Evolutionary conservation across 2,329 filamentous ascomycete genomes (phyloP).

Genomic region (Nectriaceae sp.): DNA sequence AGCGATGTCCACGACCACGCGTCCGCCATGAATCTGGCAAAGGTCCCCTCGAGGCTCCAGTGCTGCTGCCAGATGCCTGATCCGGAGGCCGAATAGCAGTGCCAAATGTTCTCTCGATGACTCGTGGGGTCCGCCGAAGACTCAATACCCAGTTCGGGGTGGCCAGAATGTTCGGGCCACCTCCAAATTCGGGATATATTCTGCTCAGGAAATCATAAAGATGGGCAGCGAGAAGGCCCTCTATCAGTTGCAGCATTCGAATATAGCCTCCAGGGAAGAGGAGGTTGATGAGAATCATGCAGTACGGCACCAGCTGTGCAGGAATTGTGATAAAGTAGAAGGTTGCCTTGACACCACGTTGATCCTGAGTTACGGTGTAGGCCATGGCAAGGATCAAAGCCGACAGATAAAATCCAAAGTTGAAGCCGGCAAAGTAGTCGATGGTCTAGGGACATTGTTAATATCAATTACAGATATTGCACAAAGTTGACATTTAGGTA

Average conservation of each 20-base stretch:
- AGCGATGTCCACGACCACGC: constrained; percentile 61
- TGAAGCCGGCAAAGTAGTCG: constrained; percentile 35
- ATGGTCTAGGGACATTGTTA: constrained; percentile 32
- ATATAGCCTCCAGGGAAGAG: constrained; percentile 61
- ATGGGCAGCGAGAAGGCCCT: constrained; percentile 85
- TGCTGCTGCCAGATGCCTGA: constrained; percentile 39
- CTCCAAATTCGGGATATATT: constrained; percentile 86
- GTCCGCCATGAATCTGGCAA: constrained; percentile 66
- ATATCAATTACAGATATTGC: constrained; percentile 12
- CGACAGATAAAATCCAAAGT: constrained; percentile 49
- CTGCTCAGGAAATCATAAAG: constrained; percentile 87
- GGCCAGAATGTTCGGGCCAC: constrained; percentile 73
- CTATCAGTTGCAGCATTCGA: constrained; percentile 63
- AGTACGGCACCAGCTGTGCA: constrained; percentile 77
- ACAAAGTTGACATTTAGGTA: constrained; percentile 11
- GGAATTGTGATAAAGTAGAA: constrained; percentile 86
- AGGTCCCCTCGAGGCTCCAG: constrained; percentile 48
- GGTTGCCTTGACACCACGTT: constrained; percentile 71
- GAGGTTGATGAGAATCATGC: constrained; percentile 74
- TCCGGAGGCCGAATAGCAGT: constrained; percentile 53
- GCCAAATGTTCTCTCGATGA: constrained; percentile 42
- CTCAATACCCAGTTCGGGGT: constrained; percentile 73
- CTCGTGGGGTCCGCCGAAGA: constrained; percentile 55
- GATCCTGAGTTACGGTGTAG: constrained; percentile 86
- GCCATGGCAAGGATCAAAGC: constrained; percentile 77